Conservation (phyloP, 129 eudicot species). For the Flaveria linearis region DNA sequence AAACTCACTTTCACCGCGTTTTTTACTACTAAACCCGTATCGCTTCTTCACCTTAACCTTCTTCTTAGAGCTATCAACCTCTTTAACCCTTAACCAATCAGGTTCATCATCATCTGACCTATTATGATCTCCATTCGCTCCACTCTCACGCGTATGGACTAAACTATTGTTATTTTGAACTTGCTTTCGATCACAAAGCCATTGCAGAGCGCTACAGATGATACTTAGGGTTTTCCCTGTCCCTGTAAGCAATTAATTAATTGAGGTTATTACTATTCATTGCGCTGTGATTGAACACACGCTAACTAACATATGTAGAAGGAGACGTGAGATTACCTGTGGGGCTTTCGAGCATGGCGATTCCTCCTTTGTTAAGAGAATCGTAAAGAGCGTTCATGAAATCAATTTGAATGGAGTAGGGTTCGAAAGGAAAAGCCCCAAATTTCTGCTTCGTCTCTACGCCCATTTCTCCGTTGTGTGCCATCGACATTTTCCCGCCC, state of each 20-base stretch:
- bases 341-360: conserved; percentile 98
- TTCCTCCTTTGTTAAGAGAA: conserved; percentile 77
- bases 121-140: conserved; percentile 24
- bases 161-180: neutral
- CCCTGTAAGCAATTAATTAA: conserved; percentile 43
- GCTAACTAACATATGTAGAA: conserved; percentile 3
- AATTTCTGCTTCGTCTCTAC: conserved; percentile 50
- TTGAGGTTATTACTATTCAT: neutral
- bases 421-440: conserved; percentile 80
- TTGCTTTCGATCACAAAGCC: conserved; percentile 72
- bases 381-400: conserved; percentile 83
- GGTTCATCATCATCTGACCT: conserved; percentile 71
- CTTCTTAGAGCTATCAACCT: conserved; percentile 42
- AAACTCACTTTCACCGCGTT: conserved; percentile 34
- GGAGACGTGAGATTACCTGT: conserved; percentile 53
- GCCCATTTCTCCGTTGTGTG: conserved; percentile 27
- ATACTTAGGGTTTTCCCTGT: conserved; percentile 96
- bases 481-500: conserved; percentile 44
- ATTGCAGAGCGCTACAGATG: conserved; percentile 91
- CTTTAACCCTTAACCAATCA: conserved; percentile 70
- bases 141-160: conserved; percentile 28
- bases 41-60: conserved; percentile 40
- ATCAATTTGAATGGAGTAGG: conserved; percentile 85
- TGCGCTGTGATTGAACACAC: neutral
- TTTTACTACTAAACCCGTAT: conserved; percentile 38